phyloP scores from a whole-genome alignment of 441 rosid genomes.

The Euphorbia schlechtendalii region DNA sequence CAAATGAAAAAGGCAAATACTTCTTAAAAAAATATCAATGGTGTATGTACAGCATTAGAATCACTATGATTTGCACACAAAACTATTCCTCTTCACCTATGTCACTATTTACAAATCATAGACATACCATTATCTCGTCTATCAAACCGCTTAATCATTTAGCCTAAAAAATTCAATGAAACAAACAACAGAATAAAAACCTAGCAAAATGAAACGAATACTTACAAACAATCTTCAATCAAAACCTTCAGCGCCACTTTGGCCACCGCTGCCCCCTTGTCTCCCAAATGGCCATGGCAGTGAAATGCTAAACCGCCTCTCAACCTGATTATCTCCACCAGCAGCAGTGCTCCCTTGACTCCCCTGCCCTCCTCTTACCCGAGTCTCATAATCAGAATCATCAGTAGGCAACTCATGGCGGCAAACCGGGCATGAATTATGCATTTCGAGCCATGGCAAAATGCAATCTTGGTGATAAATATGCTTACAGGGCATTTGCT shows the following conservation, averaged over 20 bases:
- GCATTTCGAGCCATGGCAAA: constrained; percentile 52
- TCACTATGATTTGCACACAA: not conserved
- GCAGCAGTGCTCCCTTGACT: constrained; percentile 12
- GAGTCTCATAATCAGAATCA: constrained; percentile 11
- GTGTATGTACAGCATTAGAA: not conserved
- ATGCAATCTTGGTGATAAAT: constrained; percentile 65
- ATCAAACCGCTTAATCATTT: not conserved
- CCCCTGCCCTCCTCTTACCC: not conserved
- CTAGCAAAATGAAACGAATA: not conserved
- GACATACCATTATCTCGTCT: not conserved
- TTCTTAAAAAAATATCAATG: no score
- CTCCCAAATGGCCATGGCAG: constrained; percentile 19
- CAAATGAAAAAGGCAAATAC: not conserved
- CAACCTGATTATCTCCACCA: constrained; percentile 7
- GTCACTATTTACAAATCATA: not conserved
- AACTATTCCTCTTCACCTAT: not conserved
- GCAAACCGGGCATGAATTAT: constrained; percentile 70
- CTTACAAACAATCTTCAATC: constrained; percentile 6
- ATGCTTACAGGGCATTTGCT: constrained; percentile 73
- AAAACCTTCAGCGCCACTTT: constrained; percentile 8
- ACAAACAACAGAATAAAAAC: not conserved
- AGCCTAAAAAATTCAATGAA: not conserved
- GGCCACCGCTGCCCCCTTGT: constrained; percentile 15
- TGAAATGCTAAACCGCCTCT: constrained; percentile 19
- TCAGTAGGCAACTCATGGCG: constrained; percentile 52